phyloP scores from a whole-genome alignment of 2,329 filamentous ascomycete genomes.

The Phyllosticta citribraziliensis region DNA sequence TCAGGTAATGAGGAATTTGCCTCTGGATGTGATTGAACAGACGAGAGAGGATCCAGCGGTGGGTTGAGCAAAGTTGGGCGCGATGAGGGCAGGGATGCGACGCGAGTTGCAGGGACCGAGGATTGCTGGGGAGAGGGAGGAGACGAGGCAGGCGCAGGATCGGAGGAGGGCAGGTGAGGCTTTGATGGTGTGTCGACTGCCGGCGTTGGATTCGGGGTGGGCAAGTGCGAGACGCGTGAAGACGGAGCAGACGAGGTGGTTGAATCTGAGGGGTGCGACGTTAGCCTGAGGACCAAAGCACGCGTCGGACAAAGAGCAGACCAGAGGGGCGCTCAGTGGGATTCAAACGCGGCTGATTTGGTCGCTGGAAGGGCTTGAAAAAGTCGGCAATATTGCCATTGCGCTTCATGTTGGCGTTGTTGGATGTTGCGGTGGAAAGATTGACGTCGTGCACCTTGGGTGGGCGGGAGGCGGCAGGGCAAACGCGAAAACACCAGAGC shows the following conservation, averaged over 20 bases:
- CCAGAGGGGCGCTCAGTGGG: too few relatives aligned
- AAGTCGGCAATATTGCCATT: conserved; percentile 35
- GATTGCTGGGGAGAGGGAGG: background rate
- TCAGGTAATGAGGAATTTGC: too few relatives aligned
- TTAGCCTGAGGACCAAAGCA: background rate
- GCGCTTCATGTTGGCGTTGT: conserved; percentile 1
- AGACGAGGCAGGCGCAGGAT: background rate
- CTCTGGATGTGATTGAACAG: too few relatives aligned
- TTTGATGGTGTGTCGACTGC: background rate
- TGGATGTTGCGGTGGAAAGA: background rate
- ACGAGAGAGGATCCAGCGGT: background rate
- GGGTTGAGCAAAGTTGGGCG: background rate
- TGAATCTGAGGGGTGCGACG: background rate
- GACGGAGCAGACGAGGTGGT: background rate
- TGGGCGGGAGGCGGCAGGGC: background rate
- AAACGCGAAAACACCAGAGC: background rate
- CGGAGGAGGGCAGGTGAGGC: background rate
- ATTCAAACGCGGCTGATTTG: conserved; percentile 15
- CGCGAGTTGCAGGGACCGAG: background rate
- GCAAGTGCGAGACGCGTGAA: conserved; percentile 1
- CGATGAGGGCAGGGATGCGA: background rate
- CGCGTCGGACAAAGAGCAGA: background rate
- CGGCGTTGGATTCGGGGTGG: background rate
- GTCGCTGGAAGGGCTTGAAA: conserved; percentile 31
- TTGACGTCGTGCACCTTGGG: background rate